phyloP scores from a whole-genome alignment of 805 yeast species.

The Yarrowia alimentaria region DNA sequence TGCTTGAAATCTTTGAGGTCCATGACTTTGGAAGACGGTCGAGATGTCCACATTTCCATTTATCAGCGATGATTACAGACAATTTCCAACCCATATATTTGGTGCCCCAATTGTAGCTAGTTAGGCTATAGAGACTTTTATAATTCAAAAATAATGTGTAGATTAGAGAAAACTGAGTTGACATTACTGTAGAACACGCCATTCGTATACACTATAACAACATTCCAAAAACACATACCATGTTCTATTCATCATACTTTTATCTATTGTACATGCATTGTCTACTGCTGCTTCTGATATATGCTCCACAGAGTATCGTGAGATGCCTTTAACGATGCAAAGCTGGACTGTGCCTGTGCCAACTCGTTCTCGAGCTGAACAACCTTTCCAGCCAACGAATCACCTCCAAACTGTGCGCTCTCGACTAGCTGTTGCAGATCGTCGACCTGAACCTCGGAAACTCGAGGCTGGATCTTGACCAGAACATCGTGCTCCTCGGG shows the following conservation, averaged over 20 bases:
- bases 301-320: constrained; percentile 18
- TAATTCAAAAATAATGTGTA: no score
- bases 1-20: no score
- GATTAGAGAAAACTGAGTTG: no score
- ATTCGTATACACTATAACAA: no score
- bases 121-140: no score
- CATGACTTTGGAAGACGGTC: background rate
- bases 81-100: no score
- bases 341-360: constrained; percentile 5
- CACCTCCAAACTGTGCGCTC: constrained; percentile 23
- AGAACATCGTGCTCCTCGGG: constrained; percentile 14
- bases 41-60: background rate
- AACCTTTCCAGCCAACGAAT: constrained; percentile 20
- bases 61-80: no score
- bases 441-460: background rate
- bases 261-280: background rate
- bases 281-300: constrained; percentile 9
- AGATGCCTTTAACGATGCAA: constrained; percentile 12
- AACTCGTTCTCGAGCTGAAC: constrained; percentile 20
- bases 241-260: no score
- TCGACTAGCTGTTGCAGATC: constrained; percentile 1
- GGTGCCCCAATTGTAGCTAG: no score
- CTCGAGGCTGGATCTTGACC: background rate
- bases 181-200: no score
- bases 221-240: no score